Conservation (phyloP, 495 filamentous ascomycete genomes). For the Annulohypoxylon stygium region DNA sequence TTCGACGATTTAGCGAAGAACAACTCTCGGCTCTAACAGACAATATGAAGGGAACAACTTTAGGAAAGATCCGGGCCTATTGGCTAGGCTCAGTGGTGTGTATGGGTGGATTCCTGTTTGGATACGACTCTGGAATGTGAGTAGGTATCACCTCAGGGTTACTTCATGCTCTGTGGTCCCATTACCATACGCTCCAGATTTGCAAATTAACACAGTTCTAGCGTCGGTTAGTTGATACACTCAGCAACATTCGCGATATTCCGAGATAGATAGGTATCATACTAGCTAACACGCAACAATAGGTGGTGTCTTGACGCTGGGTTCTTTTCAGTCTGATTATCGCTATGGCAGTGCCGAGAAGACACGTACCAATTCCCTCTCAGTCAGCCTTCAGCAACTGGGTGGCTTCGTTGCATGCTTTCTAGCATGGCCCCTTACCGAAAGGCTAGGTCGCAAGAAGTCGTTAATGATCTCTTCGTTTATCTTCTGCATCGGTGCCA, state of each 20-base stretch:
- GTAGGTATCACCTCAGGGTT: conserved; percentile 7
- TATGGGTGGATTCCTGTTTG: conserved; percentile 58
- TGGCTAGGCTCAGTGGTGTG: conserved; percentile 65
- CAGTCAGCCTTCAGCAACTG: conserved; percentile 49
- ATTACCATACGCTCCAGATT: neutral
- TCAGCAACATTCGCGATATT: neutral
- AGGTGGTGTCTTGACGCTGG: conserved; percentile 57
- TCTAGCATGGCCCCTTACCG: conserved; percentile 57
- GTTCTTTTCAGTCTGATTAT: conserved; percentile 49
- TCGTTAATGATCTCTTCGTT: conserved; percentile 54
- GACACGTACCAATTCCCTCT: conserved; percentile 45
- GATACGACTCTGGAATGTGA: conserved; percentile 58
- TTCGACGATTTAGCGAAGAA: conserved; percentile 48
- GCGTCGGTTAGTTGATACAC: conserved; percentile 41
- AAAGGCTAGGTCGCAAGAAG: conserved; percentile 53
- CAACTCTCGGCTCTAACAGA: conserved; percentile 48
- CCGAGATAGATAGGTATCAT: neutral
- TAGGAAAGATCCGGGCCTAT: conserved; percentile 63
- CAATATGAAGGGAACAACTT: conserved; percentile 50
- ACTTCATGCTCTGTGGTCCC: neutral
- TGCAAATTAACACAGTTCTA: conserved; percentile 21
- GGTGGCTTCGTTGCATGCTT: conserved; percentile 56
- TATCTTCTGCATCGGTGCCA: conserved; percentile 56
- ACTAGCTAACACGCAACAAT: neutral
- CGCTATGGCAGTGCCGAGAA: conserved; percentile 47